A percentile compares a stretch with the other conserved stretches of the same genome.
These are phyloP conservation scores for Mucor piriformis DNA, from an alignment of 371 early-diverging fungal genomes.

Conservation along the genomic window DNA sequence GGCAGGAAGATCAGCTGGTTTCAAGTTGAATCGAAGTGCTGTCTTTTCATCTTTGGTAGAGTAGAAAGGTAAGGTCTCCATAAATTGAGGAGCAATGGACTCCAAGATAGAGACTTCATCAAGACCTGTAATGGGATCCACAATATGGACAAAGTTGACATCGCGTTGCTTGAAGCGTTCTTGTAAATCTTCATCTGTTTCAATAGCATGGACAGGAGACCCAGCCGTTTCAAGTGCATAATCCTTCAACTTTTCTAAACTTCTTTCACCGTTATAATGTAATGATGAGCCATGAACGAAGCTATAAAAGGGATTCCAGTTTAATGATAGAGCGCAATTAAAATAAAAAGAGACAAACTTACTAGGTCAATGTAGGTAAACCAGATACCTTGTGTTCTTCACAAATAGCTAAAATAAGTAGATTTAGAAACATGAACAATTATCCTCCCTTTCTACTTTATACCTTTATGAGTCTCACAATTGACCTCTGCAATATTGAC, in stretches of 20 bases:
- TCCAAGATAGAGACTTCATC: constrained; percentile 3
- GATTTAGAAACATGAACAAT: not conserved
- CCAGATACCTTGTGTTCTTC: constrained; percentile 65
- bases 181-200: constrained; percentile 6
- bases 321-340: not conserved
- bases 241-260: constrained; percentile 42
- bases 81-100: constrained; percentile 22
- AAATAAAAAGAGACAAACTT: constrained; percentile 11
- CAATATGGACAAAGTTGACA: constrained; percentile 28
- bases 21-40: constrained; percentile 7
- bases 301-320: constrained; percentile 3
- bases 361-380: constrained; percentile 79
- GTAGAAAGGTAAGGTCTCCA: constrained; percentile 30
- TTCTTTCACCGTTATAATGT: constrained; percentile 57
- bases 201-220: constrained; percentile 17
- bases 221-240: constrained; percentile 45
- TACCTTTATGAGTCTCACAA: constrained; percentile 67
- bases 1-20: constrained; percentile 7
- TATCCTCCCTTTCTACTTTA: not conserved
- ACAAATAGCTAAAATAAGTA: constrained; percentile 43
- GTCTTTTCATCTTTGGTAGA: constrained; percentile 23
- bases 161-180: constrained; percentile 12
- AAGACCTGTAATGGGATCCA: not conserved
- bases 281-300: constrained; percentile 35
- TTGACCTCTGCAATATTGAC: constrained; percentile 83